Evolutionary conservation across 1,284 basidiomycete genomes (phyloP), one percentile per base, ranked within the genome.

Genomic region (Trametes hirsuta): DNA sequence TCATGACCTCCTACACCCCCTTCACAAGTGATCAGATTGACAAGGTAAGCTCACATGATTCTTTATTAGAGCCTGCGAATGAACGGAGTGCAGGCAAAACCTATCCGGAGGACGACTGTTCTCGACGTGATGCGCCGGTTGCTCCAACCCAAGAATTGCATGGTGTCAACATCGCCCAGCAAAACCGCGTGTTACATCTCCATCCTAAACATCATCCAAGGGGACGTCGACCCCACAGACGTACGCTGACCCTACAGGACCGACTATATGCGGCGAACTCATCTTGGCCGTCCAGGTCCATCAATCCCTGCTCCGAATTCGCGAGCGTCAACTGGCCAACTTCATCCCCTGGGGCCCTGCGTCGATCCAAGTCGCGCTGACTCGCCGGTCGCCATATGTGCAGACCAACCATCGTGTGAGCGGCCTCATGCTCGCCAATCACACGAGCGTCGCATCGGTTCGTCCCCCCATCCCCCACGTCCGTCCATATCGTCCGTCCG

Each of bases 311-410:
- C 83, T 99, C 24, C 90, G 97, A 9, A 99, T 99, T 69, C 87
- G 97, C 36, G 97, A 99, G 77, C 86, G 97, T 35, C 94, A 98
- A 71, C 82, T 99, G 14, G 97, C 97, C 6, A 97, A 92, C 73
- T 99, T 99, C 75, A 98, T 99, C 63, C 97, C 97, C 2, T 99
- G 97, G 97, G 97, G 97, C 4, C 97, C 97, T 1, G 97, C 97
- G 1, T 96, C 94, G 46, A 98, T 98, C 69, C 97, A 99, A 77
- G 96, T 99, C 1, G 97, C 97, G 4, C 79, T 98, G 62, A 97
- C 96, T 1, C 90, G 94, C 65, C 89, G 86, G 72, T 97, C 92
- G 52, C 96, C 94, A 9, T 97, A 95, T 73, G 82, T 97, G 58
- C 84, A 88, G 15, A 89, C 92, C 48, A 93, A 90, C 69, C 95